Conservation (phyloP, 805 yeast species). For the Komagataella pastoris region DNA sequence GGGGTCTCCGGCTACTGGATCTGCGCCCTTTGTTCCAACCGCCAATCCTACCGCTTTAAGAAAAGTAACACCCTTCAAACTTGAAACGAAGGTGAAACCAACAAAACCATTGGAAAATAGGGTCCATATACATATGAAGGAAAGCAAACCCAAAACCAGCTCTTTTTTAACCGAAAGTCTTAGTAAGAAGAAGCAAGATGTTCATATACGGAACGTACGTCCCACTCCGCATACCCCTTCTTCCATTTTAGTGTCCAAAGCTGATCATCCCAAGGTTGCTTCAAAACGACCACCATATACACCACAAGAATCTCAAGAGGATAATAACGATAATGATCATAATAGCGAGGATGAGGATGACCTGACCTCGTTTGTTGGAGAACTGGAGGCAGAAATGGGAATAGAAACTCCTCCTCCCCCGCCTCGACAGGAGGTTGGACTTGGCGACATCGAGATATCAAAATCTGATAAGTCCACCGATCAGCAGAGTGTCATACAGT, state of each 20-base stretch:
- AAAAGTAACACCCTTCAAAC: not conserved
- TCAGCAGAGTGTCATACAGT: not conserved
- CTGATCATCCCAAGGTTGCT: not conserved
- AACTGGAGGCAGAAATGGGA: conserved; percentile 1
- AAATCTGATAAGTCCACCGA: too few relatives aligned
- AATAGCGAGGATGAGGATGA: conserved; percentile 1
- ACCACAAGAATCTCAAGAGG: not conserved
- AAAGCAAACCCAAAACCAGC: not conserved
- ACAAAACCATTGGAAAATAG: not conserved
- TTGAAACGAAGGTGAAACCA: not conserved
- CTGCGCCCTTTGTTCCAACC: not conserved
- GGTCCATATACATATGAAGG: not conserved
- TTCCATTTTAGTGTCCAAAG: not conserved
- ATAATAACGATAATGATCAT: not conserved
- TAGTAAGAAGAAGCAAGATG: not conserved
- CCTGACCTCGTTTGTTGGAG: conserved; percentile 1
- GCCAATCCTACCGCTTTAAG: not conserved
- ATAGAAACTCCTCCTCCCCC: not conserved
- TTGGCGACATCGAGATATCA: not conserved
- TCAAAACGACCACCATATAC: not conserved
- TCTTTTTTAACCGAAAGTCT: not conserved
- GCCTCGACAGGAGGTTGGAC: not conserved
- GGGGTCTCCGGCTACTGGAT: not conserved
- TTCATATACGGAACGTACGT: not conserved
- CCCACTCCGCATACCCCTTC: not conserved